These are phyloP conservation scores for Ophiocordyceps camponoti-saundersi DNA, from an alignment of 2,329 filamentous ascomycete genomes.

Conservation along the genomic window DNA sequence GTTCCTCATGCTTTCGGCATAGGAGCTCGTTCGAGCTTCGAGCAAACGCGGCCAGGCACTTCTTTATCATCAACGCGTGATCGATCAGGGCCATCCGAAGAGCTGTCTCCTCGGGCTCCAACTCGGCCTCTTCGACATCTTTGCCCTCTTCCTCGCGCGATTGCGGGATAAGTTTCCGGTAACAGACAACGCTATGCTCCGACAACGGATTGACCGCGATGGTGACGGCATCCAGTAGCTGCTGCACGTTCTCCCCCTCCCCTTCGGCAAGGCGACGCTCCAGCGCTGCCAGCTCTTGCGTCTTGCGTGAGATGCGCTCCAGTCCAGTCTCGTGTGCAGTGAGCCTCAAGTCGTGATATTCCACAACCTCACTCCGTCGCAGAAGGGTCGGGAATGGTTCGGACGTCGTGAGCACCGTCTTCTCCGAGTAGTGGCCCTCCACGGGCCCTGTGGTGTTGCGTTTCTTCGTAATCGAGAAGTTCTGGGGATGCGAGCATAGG, in stretches of 20 bases:
- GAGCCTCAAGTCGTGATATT: slow-evolving; percentile 47
- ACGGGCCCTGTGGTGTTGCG: slow-evolving; percentile 53
- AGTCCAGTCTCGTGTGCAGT: slow-evolving; percentile 72
- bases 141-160: slow-evolving; percentile 20
- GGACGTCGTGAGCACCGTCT: slow-evolving; percentile 65
- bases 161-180: slow-evolving; percentile 55
- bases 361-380: slow-evolving; percentile 68
- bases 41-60: slow-evolving; percentile 55
- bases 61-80: slow-evolving; percentile 74
- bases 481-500: slow-evolving; percentile 57
- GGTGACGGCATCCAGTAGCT: slow-evolving; percentile 59
- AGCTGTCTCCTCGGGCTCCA: slow-evolving; percentile 52
- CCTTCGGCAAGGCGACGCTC: slow-evolving; percentile 60
- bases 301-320: slow-evolving; percentile 81
- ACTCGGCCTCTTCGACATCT: slow-evolving; percentile 25
- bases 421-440: slow-evolving; percentile 63
- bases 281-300: slow-evolving; percentile 60
- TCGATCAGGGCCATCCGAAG: slow-evolving; percentile 77
- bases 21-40: slow-evolving; percentile 44
- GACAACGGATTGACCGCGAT: slow-evolving; percentile 59
- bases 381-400: slow-evolving; percentile 86
- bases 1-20: slow-evolving; percentile 36
- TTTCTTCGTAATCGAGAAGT: slow-evolving; percentile 61
- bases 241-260: slow-evolving; percentile 50
- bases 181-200: slow-evolving; percentile 62